Evolutionary conservation across 2,329 filamentous ascomycete genomes (phyloP), one percentile per base, ranked within the genome.

Genomic region (Colletotrichum liriopes): DNA sequence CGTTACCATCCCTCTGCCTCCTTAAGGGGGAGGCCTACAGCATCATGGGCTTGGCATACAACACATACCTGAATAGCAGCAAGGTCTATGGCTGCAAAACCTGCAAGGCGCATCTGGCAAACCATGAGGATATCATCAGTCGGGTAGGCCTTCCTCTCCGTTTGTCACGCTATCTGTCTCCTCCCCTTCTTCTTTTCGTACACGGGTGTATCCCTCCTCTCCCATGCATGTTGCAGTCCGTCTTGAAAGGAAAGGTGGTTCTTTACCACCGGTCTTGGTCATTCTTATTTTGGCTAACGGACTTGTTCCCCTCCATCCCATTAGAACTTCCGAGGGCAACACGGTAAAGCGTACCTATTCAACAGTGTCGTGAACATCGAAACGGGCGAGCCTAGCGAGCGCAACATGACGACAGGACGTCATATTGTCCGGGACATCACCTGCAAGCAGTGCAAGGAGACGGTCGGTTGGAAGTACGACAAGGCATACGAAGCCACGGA

Each of bases 391-490:
- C 90, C 96, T n/a, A 92, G 90, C 80, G 96, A 99, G 85, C 94
- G 96, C 76, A 97, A 93, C 85, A 99, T 99, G 96, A 99, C 96
- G 18, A 99, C 96, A 0, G 96, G 96, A 65, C 91, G 94, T 66
- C 96, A 99, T 83, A 89, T 98, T 68, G 96, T 99, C 59, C 92
- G 96, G 71, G 96, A 99, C 81, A 98, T 99, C 78, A 87, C 87
- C 71, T 99, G 96, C 86, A 90, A 93, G 71, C 94, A 97, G 83
- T 99, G 96, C 89, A 93, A 93, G 80, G 93, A 95, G 82, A 93
- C 93, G 39, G 96, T 99, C 65, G 96, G 96, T 45, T 99, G 96
- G 96, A 98, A 98, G 83, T 99, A 99, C 82, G 96, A 99, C 84
- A 98, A 97, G 85, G 96, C 96, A 1, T 98, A 93, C 81, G 96